phyloP scores from a whole-genome alignment of 345 rosid species.

The Acer negundo region DNA sequence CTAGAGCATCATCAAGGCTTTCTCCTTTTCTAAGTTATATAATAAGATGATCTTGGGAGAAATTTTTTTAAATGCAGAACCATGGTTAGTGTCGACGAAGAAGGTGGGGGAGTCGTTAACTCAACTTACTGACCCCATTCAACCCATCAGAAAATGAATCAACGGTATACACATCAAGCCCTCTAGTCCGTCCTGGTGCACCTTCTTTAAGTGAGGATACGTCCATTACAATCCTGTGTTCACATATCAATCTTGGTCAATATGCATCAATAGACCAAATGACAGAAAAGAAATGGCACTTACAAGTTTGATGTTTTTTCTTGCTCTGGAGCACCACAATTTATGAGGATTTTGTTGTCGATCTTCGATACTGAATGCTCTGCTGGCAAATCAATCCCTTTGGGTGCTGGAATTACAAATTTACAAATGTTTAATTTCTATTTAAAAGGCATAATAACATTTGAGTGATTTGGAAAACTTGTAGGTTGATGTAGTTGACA shows the following conservation, averaged over 20 bases:
- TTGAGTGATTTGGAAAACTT: background rate
- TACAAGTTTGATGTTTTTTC: constrained; percentile 54
- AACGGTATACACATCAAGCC: constrained; percentile 48
- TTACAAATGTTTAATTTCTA: constrained; percentile 17
- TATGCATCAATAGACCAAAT: background rate
- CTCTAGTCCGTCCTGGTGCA: constrained; percentile 92
- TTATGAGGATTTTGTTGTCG: constrained; percentile 52
- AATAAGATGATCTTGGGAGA: constrained; percentile 10
- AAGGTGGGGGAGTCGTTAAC: constrained; percentile 21
- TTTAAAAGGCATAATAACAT: constrained; percentile 4
- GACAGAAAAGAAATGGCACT: constrained; percentile 13
- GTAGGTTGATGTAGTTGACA: background rate
- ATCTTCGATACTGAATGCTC: constrained; percentile 48
- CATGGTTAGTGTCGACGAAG: constrained; percentile 21
- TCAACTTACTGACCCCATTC: constrained; percentile 34
- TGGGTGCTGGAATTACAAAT: constrained; percentile 45
- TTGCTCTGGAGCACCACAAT: constrained; percentile 35
- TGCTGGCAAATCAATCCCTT: constrained; percentile 54
- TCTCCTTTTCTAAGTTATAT: constrained; percentile 12
- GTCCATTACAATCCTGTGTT: constrained; percentile 71
- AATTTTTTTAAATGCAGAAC: constrained; percentile 12
- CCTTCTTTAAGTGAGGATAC: constrained; percentile 75
- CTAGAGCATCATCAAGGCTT: constrained; percentile 14
- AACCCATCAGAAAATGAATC: constrained; percentile 53
- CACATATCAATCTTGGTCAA: background rate